Evolutionary conservation across 1,284 basidiomycete genomes (phyloP), one percentile per base, ranked within the genome.

Genomic region (Cryptococcus depauperatus): DNA sequence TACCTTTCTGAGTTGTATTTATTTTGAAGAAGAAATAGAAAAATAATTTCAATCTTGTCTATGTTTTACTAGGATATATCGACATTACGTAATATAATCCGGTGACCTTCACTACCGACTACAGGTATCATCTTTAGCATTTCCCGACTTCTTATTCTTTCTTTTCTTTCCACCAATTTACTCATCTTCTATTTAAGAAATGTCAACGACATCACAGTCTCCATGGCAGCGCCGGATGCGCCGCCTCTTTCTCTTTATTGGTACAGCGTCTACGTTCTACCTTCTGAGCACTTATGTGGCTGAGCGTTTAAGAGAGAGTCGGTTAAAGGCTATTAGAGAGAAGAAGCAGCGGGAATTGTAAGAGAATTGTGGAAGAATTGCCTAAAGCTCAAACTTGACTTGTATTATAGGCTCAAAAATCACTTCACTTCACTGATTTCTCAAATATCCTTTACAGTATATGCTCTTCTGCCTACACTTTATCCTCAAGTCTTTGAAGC

Each of bases 391-490:
- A 10, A 23, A 33, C 19, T 37, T 39, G 41, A 37, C 16, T 1
- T 22, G 29, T n/a, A 21, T 23, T 18, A 16, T 27, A 71, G 69
- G 26, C 52, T 71, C 41, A 68, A 66, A 50, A 57, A 61, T 9
- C 66, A 70, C 54, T 71, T 69, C 46, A 64, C 62, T 3, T 61
- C 66, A 8, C 53, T 69, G 4, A 49, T 67, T 40, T 68, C 65
- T 11, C 69, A 64, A 5, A 64, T 69, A 22, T 65, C 64, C 16
- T 68, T 67, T 52, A 71, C 69, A 3, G 58, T 71, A 33, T 71
- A 71, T 39, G 68, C 68, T 10, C 59, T 71, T 9, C 50, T 71
- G 2, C 69, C 69, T 10, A 70, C 66, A 1, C 54, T 71, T 21
- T 58, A 61, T 23, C 61, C 62, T 1, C 64, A 68, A 38, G 51